These are phyloP conservation scores for Leptodontidium sp. DNA, from an alignment of 2,329 filamentous ascomycete genomes.

Conservation along the genomic window DNA sequence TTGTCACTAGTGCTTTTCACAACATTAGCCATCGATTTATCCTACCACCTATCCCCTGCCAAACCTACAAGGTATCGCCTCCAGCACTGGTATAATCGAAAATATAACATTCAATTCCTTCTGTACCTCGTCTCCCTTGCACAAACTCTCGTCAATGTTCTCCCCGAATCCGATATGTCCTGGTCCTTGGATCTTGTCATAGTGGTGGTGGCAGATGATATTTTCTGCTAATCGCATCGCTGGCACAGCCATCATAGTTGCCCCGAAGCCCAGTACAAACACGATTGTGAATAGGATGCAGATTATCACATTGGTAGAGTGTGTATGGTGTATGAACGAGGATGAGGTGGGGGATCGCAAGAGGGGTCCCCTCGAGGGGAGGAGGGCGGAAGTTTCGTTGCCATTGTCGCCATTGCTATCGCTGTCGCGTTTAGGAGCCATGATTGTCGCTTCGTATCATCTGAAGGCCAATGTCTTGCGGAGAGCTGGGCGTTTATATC, in stretches of 20 bases:
- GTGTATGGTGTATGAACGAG: slow-evolving; percentile 30
- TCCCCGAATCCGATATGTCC: slow-evolving; percentile 37
- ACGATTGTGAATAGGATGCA: slow-evolving; percentile 46
- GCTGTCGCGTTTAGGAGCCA: not conserved
- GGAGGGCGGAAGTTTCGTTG: slow-evolving; percentile 21
- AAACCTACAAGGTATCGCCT: slow-evolving; percentile 45
- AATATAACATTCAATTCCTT: slow-evolving; percentile 43
- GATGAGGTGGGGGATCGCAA: slow-evolving; percentile 2
- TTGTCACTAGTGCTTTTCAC: slow-evolving; percentile 43
- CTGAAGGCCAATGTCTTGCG: not conserved
- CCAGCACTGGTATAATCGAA: slow-evolving; percentile 31
- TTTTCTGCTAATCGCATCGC: slow-evolving; percentile 50
- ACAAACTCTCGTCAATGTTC: slow-evolving; percentile 49
- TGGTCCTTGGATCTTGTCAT: slow-evolving; percentile 37
- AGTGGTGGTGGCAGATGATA: slow-evolving; percentile 52
- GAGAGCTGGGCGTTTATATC: not conserved
- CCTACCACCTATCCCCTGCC: not conserved
- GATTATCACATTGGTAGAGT: slow-evolving; percentile 45
- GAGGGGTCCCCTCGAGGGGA: slow-evolving; percentile 18
- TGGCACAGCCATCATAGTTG: slow-evolving; percentile 47
- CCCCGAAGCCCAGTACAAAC: slow-evolving; percentile 44
- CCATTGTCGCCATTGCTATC: slow-evolving; percentile 19
- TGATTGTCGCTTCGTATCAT: not conserved
- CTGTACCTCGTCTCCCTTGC: slow-evolving; percentile 46
- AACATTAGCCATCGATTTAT: slow-evolving; percentile 13